Percentiles rank a stretch among this genome's conserved stretches.
Evolutionary conservation across 805 yeast species (phyloP).

Genomic region (Clavispora vitiphila): DNA sequence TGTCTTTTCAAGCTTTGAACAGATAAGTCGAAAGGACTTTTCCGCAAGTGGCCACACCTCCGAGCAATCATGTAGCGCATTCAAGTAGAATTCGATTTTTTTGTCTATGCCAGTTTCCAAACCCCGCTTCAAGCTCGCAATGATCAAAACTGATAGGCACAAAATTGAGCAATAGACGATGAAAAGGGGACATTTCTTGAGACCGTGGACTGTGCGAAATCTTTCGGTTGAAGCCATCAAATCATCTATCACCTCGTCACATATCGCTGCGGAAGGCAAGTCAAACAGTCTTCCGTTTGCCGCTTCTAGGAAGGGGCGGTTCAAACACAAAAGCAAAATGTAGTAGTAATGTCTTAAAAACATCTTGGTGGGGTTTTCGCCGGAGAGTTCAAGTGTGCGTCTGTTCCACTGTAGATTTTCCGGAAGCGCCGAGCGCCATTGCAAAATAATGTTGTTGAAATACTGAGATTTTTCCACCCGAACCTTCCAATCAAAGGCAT

Average conservation of each 20-base stretch:
- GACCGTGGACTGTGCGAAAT: not conserved
- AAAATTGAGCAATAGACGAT: constrained; percentile 2
- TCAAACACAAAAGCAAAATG: constrained; percentile 2
- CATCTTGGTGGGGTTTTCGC: constrained; percentile 3
- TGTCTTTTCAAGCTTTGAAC: not conserved
- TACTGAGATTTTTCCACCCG: not conserved
- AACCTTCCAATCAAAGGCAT: not conserved
- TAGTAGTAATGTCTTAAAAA: constrained; percentile 2
- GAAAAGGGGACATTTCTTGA: not conserved
- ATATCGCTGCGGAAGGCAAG: not conserved
- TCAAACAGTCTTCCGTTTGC: not conserved
- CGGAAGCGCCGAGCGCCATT: constrained; percentile 1
- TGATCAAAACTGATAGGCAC: not conserved
- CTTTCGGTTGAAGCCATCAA: not conserved
- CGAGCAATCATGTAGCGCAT: not conserved
- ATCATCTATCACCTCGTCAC: constrained; percentile 2
- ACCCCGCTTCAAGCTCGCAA: not conserved
- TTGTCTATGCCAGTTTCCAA: not conserved
- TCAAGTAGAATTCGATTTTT: not conserved
- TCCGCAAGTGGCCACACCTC: constrained; percentile 2
- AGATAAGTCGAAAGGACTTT: not conserved
- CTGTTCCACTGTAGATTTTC: constrained; percentile 1
- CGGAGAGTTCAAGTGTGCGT: not conserved
- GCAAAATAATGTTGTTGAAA: not conserved
- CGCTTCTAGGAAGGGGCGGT: constrained; percentile 3